Base-by-base conservation (phyloP, 129 eudicot genomes). In the Pseudognaphalium luteoalbum region DNA sequence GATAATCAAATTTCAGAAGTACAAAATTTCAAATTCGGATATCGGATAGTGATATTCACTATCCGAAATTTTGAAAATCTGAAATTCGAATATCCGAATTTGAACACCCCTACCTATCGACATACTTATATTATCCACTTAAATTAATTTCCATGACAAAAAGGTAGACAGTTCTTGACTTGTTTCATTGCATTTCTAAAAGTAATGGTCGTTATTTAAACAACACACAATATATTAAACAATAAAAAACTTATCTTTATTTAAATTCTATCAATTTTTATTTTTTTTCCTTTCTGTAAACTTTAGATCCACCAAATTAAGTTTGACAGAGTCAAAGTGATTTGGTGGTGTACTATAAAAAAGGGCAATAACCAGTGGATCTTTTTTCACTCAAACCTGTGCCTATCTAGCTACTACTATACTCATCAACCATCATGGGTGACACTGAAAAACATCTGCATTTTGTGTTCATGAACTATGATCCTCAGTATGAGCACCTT, bases 401-500 rank as follows among this genome's bases (percentile, higher is more conserved):
- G n/a, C 59, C 71, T 29, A 6, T 25, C 28, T 29, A 50, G 30
- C 66, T 25, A 9, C 20, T 28, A 35, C n/a, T n/a, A n/a, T n/a
- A n/a, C 51, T 7, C 19, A 65, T 42, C 34, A 52, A 14, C 47
- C 21, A 76, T 39, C 58, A 80, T 80, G 83, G 75, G 57, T 25
- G 83, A 80, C 63, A 80, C 42, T 74, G 79, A 80, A 74, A 80
- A 74, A 67, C 83, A 80, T 66, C 74, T 80, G 62, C 83, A 82
- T 66, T 93, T 90, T 80, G 97, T 93, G 25, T 93, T 93, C 88
- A 78, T 93, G 93, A 88, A 93, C 72, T 93, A 87, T 77, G 98
- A 93, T 88, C 93, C 98, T 42, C 90, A 93, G 75, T 93, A 91
- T 70, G 98, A 90, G 66, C 91, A 91, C 30, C 98, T 93, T 74